A percentile compares a stretch with the other conserved stretches of the same genome.
Evolutionary conservation across 495 filamentous ascomycete genomes (phyloP).

Genomic region (Hyaloscypha hepaticicola): DNA sequence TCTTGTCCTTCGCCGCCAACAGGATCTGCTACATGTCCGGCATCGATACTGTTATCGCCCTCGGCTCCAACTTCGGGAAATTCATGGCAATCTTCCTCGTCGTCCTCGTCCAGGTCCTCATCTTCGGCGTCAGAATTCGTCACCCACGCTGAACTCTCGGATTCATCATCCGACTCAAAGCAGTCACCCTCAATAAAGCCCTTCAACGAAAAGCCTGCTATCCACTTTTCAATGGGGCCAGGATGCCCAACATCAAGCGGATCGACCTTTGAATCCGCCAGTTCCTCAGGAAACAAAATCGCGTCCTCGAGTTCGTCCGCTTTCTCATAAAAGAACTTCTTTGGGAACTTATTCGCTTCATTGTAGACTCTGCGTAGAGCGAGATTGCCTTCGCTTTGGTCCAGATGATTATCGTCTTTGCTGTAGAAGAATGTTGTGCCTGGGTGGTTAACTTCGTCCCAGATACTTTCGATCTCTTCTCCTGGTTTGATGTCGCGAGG

Average conservation of each 20-base stretch:
- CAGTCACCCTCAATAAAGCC: slow-evolving; percentile 31
- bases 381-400: slow-evolving; percentile 5
- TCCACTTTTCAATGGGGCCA: slow-evolving; percentile 39
- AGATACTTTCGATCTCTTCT: slow-evolving; percentile 40
- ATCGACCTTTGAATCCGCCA: slow-evolving; percentile 4
- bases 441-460: slow-evolving; percentile 37
- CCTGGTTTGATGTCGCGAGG: slow-evolving; percentile 42
- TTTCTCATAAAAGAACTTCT: slow-evolving; percentile 42
- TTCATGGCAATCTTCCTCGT: slow-evolving; percentile 14
- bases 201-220: slow-evolving; percentile 31
- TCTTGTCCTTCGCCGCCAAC: neutral
- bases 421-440: slow-evolving; percentile 30
- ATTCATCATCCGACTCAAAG: slow-evolving; percentile 25
- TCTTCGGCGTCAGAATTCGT: slow-evolving; percentile 9
- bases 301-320: slow-evolving; percentile 46
- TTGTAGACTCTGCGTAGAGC: neutral
- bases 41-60: neutral
- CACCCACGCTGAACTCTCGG: neutral
- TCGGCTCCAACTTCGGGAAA: slow-evolving; percentile 8
- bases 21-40: neutral
- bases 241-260: slow-evolving; percentile 36
- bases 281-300: slow-evolving; percentile 46
- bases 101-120: slow-evolving; percentile 22
- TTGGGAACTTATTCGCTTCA: slow-evolving; percentile 18
- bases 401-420: slow-evolving; percentile 22